Base-by-base conservation (phyloP, 164 flowering plant species). In the Aristolochia californica region DNA sequence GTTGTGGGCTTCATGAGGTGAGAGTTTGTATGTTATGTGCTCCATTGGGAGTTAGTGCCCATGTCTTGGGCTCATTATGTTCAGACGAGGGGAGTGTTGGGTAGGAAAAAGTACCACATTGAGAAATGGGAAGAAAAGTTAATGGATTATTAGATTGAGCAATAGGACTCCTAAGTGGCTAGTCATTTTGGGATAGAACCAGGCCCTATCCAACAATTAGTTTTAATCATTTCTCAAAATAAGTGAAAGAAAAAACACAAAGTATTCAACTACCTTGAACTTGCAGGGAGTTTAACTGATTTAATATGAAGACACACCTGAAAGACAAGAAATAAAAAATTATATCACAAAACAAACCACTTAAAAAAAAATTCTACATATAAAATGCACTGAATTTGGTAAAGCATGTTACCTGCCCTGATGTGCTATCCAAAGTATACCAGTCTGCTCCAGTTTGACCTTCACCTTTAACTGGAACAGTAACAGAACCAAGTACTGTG, bases 261-360 rank as follows among this genome's bases (percentile, higher is more conserved):
- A 58, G 24, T 13, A 40, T 55, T 55, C 40, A 49, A 12, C 28
- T 83, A 93, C 99, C 99, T 85, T 61, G 96, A 54, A 65, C 76
- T 76, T 27, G 51, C 69, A 44, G 80, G 79, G 44, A 83, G 74
- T 61, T 75, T 86, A 51, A 70, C 67, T 14, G 96, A 77, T 72
- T 75, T 85, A 53, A 87, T 80, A 72, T 84, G 83, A 47, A 93
- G 91, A 70, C 99, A 93, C 55, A 93, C 99, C 99, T 93, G 82
- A 67, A 53, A 78, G 59, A 60, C 2, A 60, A 68, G 65, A 47
- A 12, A 28, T 27, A 24, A 5, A n/a, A 25, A 26, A 28, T 50
- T 22, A 22, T 20, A 50, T n/a, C 38, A 54, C 28, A 20, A 2
- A 20, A 27, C 16, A 20, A 5, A 26, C 28, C 17, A 54, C 4